These are phyloP conservation scores for Diaporthe sp. DNA, from an alignment of 2,329 filamentous ascomycete genomes.

Conservation along the genomic window DNA sequence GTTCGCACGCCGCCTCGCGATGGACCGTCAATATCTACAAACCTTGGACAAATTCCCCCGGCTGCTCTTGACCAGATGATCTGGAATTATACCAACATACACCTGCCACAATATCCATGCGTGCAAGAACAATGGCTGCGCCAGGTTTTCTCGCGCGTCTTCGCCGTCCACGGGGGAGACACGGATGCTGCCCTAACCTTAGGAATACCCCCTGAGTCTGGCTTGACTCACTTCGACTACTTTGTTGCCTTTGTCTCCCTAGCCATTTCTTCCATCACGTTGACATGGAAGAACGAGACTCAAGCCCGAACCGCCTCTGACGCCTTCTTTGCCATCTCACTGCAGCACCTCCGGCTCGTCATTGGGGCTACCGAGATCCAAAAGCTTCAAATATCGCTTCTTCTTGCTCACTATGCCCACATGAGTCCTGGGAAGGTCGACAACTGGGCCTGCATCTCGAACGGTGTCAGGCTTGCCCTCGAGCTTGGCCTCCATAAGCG, in stretches of 20 bases:
- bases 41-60: conserved; percentile 24
- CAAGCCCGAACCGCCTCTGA: conserved; percentile 27
- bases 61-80: conserved; percentile 32
- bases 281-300: conserved; percentile 33
- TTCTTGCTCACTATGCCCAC: conserved; percentile 29
- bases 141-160: conserved; percentile 7
- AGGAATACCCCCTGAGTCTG: conserved; percentile 26
- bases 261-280: conserved; percentile 29
- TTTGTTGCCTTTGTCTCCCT: conserved; percentile 26
- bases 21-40: conserved; percentile 24
- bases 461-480: conserved; percentile 11
- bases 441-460: conserved; percentile 31
- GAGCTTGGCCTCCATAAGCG: conserved; percentile 29
- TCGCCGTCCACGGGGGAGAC: conserved; percentile 24
- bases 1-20: conserved; percentile 29
- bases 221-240: conserved; percentile 31
- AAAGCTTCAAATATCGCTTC: conserved; percentile 26
- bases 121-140: conserved; percentile 32
- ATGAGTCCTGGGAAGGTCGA: conserved; percentile 29
- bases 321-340: conserved; percentile 28
- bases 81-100: conserved; percentile 31
- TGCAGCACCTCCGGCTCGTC: conserved; percentile 32
- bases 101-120: conserved; percentile 32
- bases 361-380: conserved; percentile 8
- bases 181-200: conserved; percentile 25